A percentile compares a stretch with the other conserved stretches of the same genome.
phyloP scores from a whole-genome alignment of 1,139 yeast species.

The Taphrina pruni region DNA sequence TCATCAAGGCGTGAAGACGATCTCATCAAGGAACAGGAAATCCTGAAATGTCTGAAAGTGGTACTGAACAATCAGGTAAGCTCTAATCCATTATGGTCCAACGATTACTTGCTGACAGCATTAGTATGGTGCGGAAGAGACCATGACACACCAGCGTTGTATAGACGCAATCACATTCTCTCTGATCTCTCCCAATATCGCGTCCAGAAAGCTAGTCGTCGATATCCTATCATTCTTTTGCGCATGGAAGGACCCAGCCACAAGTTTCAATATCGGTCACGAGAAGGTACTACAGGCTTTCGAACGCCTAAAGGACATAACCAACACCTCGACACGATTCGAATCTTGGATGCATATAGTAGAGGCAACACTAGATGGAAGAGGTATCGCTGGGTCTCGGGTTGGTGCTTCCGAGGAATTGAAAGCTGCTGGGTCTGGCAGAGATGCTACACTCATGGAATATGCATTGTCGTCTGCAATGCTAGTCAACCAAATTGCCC shows the following conservation, averaged over 20 bases:
- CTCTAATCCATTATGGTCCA: neutral
- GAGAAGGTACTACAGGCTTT: slow-evolving; percentile 68
- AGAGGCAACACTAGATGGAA: slow-evolving; percentile 77
- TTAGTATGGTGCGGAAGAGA: slow-evolving; percentile 62
- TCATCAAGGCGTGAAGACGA: slow-evolving; percentile 52
- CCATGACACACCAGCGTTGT: slow-evolving; percentile 59
- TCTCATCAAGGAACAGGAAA: slow-evolving; percentile 64
- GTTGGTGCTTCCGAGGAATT: slow-evolving; percentile 95
- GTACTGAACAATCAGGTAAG: slow-evolving; percentile 58
- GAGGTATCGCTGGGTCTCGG: slow-evolving; percentile 85
- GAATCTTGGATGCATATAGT: slow-evolving; percentile 85
- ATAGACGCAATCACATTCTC: slow-evolving; percentile 68
- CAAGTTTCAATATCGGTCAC: slow-evolving; percentile 55
- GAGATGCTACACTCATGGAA: slow-evolving; percentile 77
- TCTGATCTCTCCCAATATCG: slow-evolving; percentile 65
- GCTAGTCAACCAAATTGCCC: slow-evolving; percentile 73
- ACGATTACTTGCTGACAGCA: neutral
- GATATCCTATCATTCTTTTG: slow-evolving; percentile 70
- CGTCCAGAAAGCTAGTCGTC: slow-evolving; percentile 80
- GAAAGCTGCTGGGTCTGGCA: slow-evolving; percentile 63
- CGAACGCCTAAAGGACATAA: slow-evolving; percentile 65
- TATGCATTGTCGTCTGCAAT: slow-evolving; percentile 80
- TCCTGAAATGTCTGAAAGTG: slow-evolving; percentile 68
- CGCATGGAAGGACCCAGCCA: slow-evolving; percentile 57
- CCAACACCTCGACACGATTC: slow-evolving; percentile 68